Conservation (phyloP, 352 stramenopile species). For the Elongisporangium anandrum region DNA sequence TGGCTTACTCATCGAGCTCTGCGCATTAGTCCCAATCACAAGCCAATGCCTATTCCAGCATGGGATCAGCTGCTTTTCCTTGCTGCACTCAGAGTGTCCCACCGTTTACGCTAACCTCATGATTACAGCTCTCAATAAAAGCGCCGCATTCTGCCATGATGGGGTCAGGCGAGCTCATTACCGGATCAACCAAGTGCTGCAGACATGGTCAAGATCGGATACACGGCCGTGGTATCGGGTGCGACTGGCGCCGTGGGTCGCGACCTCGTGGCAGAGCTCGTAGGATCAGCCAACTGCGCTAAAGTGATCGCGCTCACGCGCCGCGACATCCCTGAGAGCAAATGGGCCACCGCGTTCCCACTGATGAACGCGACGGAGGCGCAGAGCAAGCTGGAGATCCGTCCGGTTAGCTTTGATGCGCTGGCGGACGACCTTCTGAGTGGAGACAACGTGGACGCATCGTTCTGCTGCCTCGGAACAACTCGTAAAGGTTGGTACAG, state of each 20-base stretch:
- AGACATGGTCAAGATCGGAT: conserved; percentile 15
- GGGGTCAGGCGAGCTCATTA: not conserved
- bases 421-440: conserved; percentile 27
- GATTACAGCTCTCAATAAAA: too few relatives aligned
- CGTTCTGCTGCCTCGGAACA: conserved; percentile 72
- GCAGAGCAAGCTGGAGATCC: conserved; percentile 56
- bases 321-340: conserved; percentile 43
- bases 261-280: conserved; percentile 65
- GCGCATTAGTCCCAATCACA: too few relatives aligned
- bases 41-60: too few relatives aligned
- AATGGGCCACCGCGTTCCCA: conserved; percentile 46
- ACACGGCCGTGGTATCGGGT: conserved; percentile 69
- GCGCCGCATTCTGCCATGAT: too few relatives aligned
- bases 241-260: conserved; percentile 69
- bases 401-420: conserved; percentile 50
- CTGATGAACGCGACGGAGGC: conserved; percentile 31
- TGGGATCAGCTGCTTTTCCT: not conserved
- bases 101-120: too few relatives aligned
- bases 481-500: conserved; percentile 43
- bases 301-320: conserved; percentile 70
- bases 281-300: conserved; percentile 49
- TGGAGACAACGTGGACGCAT: conserved; percentile 48
- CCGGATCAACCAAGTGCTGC: not conserved
- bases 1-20: too few relatives aligned
- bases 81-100: not conserved